Conservation (phyloP, 1,284 basidiomycete genomes). For the Leccinum ponderosum region DNA sequence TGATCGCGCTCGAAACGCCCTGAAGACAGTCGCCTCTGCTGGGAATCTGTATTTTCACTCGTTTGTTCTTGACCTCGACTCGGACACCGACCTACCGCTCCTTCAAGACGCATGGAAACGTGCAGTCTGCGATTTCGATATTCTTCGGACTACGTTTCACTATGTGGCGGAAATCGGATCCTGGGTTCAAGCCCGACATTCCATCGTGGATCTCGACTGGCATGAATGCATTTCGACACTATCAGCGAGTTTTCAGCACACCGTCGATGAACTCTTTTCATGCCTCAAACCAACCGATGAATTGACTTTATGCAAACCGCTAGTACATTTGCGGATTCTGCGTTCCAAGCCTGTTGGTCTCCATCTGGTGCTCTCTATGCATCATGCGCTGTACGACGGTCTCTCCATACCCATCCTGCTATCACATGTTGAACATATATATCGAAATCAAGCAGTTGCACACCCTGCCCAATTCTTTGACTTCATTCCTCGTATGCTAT, state of each 20-base stretch:
- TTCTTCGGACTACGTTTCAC: conserved; percentile 51
- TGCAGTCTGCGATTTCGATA: conserved; percentile 36
- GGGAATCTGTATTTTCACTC: conserved; percentile 48
- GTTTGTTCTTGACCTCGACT: conserved; percentile 41
- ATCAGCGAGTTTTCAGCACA: conserved; percentile 12
- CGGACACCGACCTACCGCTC: conserved; percentile 28
- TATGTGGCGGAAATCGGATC: conserved; percentile 39
- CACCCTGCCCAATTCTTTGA: conserved; percentile 37
- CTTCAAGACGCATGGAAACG: conserved; percentile 40
- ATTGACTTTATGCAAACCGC: conserved; percentile 33
- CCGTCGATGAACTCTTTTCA: conserved; percentile 21
- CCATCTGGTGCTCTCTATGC: conserved; percentile 44
- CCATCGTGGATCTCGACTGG: conserved; percentile 38
- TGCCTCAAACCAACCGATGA: conserved; percentile 24
- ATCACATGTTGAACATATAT: conserved; percentile 36
- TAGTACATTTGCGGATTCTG: conserved; percentile 38
- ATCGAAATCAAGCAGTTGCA: conserved; percentile 25
- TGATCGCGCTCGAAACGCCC: not conserved
- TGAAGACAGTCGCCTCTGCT: conserved; percentile 46
- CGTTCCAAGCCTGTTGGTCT: conserved; percentile 14
- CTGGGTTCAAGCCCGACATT: conserved; percentile 49
- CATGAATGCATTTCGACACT: conserved; percentile 18
- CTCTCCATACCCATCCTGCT: conserved; percentile 42
- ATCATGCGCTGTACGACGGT: conserved; percentile 55
- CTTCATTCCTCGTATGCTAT: conserved; percentile 34